Conservation (phyloP, 306 rosid genomes). For the Rosa lucieae region DNA sequence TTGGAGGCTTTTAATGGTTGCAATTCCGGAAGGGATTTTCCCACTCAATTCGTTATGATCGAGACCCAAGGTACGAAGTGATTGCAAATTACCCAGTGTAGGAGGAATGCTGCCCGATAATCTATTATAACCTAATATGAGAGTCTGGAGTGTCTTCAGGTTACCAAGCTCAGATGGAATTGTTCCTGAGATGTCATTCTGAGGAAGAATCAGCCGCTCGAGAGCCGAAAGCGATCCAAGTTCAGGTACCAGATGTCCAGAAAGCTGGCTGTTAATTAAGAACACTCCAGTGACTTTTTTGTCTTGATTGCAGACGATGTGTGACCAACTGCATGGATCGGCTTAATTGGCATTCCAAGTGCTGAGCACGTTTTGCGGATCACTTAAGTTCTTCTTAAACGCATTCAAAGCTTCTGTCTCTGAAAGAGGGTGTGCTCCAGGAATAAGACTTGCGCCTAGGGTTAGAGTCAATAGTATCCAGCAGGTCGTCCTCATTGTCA, state of each 20-base stretch:
- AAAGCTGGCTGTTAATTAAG: neutral
- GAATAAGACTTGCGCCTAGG: neutral
- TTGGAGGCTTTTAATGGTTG: neutral
- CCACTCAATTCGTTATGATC: neutral
- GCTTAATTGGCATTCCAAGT: neutral
- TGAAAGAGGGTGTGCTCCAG: neutral
- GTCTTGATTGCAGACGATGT: neutral
- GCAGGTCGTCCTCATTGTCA: neutral
- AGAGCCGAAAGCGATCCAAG: neutral
- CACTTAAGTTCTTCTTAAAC: neutral
- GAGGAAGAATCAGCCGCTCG: neutral
- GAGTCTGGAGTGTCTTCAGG: neutral
- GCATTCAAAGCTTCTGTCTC: neutral
- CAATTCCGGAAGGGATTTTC: neutral
- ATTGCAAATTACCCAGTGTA: neutral
- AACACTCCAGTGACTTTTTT: neutral
- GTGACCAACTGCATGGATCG: neutral
- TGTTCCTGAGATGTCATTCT: neutral
- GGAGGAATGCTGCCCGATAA: neutral
- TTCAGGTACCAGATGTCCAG: neutral
- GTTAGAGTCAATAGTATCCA: neutral
- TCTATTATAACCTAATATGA: neutral
- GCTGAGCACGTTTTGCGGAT: neutral
- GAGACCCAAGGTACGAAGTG: neutral
- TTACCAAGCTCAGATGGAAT: constrained; percentile 1